Evolutionary conservation across 1,284 basidiomycete species (phyloP).

Genomic region (Golubevia sp.): DNA sequence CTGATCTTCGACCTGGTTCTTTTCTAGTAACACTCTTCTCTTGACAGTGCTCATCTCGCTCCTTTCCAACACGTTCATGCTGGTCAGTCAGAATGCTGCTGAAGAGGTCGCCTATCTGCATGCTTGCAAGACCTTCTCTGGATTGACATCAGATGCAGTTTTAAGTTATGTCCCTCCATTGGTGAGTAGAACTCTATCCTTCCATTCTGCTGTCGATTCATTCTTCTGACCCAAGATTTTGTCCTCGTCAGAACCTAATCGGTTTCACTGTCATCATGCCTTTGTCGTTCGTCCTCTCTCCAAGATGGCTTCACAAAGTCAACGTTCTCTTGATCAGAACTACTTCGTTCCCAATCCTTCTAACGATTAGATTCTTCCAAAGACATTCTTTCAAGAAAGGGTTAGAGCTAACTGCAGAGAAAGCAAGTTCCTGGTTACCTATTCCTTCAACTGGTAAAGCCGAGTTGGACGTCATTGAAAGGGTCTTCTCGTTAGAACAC

Average conservation of each 20-base stretch:
- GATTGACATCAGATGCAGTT: conserved; percentile 82
- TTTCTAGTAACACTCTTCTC: conserved; percentile 82
- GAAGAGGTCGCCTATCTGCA: conserved; percentile 71
- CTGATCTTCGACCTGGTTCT: no score
- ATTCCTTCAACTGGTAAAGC: conserved; percentile 4
- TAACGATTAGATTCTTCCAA: conserved; percentile 81
- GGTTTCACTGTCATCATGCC: conserved; percentile 70
- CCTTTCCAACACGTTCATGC: conserved; percentile 88
- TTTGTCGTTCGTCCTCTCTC: conserved; percentile 19
- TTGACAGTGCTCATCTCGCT: conserved; percentile 74
- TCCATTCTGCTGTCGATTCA: neutral
- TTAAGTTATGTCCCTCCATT: conserved; percentile 92
- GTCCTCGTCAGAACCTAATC: neutral
- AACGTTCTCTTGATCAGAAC: conserved; percentile 66
- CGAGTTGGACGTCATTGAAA: neutral
- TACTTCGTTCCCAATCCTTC: conserved; percentile 83
- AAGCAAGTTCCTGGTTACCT: conserved; percentile 13
- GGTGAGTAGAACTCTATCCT: conserved; percentile 19
- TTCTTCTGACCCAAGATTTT: neutral
- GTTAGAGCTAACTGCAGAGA: conserved; percentile 36
- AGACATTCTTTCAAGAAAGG: conserved; percentile 66
- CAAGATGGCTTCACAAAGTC: conserved; percentile 68
- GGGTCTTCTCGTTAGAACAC: neutral
- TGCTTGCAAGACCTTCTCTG: conserved; percentile 54
- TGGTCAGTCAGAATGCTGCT: conserved; percentile 84